phyloP scores from a whole-genome alignment of 768 basidiomycete genomes.

The Collybia mongolica region DNA sequence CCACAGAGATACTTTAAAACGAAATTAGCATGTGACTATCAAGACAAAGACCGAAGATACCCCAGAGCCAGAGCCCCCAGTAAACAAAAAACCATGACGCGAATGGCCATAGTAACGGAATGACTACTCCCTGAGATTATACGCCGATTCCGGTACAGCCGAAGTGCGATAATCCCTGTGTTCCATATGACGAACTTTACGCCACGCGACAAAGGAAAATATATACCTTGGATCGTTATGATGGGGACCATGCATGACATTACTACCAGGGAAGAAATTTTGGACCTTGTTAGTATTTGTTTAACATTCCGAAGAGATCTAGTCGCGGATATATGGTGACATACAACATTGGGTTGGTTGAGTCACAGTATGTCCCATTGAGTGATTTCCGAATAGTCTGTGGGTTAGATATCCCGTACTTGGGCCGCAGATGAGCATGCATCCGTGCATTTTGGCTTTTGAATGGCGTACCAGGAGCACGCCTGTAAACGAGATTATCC shows the following conservation, averaged over 20 bases:
- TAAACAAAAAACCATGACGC: slow-evolving; percentile 27
- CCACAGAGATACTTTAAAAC: slow-evolving; percentile 16
- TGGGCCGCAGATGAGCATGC: neutral
- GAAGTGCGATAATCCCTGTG: slow-evolving; percentile 20
- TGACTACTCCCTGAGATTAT: slow-evolving; percentile 10
- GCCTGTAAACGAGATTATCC: slow-evolving; percentile 22
- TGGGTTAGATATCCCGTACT: slow-evolving; percentile 23
- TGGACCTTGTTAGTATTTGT: slow-evolving; percentile 14
- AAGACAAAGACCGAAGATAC: slow-evolving; percentile 10
- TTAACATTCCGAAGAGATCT: neutral
- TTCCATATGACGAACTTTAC: neutral
- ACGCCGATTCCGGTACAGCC: slow-evolving; percentile 21
- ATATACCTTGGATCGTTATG: slow-evolving; percentile 19
- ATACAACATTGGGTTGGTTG: slow-evolving; percentile 17
- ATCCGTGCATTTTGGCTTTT: neutral
- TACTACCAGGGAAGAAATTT: slow-evolving; percentile 24
- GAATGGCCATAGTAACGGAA: slow-evolving; percentile 22
- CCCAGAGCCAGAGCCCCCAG: slow-evolving; percentile 23
- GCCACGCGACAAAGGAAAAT: neutral
- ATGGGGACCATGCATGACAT: slow-evolving; percentile 17
- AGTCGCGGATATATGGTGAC: neutral
- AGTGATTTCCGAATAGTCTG: slow-evolving; percentile 19
- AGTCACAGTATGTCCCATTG: slow-evolving; percentile 30
- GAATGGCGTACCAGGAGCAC: slow-evolving; percentile 17
- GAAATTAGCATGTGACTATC: neutral